Evolutionary conservation across 2,329 filamentous ascomycete species (phyloP), one percentile per base, ranked within the genome.

Genomic region (Venturia nashicola): DNA sequence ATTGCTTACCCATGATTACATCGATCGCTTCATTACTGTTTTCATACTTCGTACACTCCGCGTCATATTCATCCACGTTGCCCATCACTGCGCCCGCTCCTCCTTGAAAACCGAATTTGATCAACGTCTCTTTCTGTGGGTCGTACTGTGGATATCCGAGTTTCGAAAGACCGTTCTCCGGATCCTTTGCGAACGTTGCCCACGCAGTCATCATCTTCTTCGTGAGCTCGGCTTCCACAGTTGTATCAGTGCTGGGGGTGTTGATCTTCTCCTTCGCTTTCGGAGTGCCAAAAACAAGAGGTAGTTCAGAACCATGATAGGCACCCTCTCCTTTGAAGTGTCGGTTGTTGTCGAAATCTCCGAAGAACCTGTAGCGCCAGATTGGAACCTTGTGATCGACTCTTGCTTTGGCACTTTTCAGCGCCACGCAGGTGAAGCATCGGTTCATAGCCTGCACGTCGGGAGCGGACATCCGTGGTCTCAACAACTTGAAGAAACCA

Each of bases 161-260:
- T 20, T 59, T 60, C 61, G 16, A 32, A 11, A 65, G 42, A 12
- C 51, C 59, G 40, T 65, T 63, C 42, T 39, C 63, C 23, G 63
- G 63, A 63, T 65, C 63, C 36, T 65, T 65, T 20, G 63, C 63
- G 40, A 65, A 65, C 8, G 27, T 48, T 2, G 59, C 54, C 63
- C 63, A 65, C 5, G 63, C 63, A 18, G 32, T 55, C 63, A 62
- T 65, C 59, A 60, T 60, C 8, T 27, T 42, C 59, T 60, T 42
- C 3, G 42, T 44, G 8, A 60, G 42, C n/a, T 40, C 42, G 36
- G 59, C 36, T 34, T 60, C 39, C 36, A 18, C 36, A 42, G 39
- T 5, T 32, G 54, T 55, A 23, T 61, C 43, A 8, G 43, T 46
- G 16, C 42, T 43, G 4, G 39, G 46, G 16, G 36, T 9, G 18